These are phyloP conservation scores for Prototheca cutis DNA, from an alignment of 163 green algal genomes.

Conservation along the genomic window DNA sequence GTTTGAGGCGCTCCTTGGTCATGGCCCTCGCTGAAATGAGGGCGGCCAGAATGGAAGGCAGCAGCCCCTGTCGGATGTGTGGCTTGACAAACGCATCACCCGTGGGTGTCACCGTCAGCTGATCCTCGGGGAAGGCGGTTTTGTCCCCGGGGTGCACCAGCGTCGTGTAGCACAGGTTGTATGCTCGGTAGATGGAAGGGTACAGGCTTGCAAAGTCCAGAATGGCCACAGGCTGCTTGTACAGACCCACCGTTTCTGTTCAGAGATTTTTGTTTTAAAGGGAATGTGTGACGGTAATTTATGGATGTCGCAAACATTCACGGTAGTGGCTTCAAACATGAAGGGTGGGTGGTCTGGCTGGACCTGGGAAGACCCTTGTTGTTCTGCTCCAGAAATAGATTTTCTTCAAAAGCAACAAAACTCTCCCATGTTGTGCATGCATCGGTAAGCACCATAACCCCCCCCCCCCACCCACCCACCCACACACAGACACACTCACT, in stretches of 20 bases:
- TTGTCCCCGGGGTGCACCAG: constrained; percentile 45
- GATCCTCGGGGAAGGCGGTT: constrained; percentile 2
- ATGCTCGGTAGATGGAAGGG: constrained; percentile 57
- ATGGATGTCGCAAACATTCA: too few species aligned
- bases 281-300: too few species aligned
- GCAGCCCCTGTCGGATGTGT: constrained; percentile 42
- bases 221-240: constrained; percentile 53
- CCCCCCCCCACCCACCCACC: neutral
- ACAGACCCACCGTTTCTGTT: constrained; percentile 38
- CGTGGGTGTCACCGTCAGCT: constrained; percentile 42
- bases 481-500: neutral
- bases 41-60: constrained; percentile 59
- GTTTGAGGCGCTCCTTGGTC: constrained; percentile 34
- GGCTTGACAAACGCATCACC: constrained; percentile 54
- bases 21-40: constrained; percentile 53
- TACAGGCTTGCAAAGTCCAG: constrained; percentile 76
- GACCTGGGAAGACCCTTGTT: too few species aligned
- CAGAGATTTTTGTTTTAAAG: too few species aligned
- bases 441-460: too few species aligned
- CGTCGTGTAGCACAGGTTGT: constrained; percentile 77
- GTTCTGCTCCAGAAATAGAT: too few species aligned
- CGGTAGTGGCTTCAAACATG: too few species aligned
- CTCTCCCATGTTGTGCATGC: too few species aligned
- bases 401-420: too few species aligned
- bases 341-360: too few species aligned